phyloP scores from a whole-genome alignment of 176 grass and related monocot species.

The Echinochloa phyllopogon region DNA sequence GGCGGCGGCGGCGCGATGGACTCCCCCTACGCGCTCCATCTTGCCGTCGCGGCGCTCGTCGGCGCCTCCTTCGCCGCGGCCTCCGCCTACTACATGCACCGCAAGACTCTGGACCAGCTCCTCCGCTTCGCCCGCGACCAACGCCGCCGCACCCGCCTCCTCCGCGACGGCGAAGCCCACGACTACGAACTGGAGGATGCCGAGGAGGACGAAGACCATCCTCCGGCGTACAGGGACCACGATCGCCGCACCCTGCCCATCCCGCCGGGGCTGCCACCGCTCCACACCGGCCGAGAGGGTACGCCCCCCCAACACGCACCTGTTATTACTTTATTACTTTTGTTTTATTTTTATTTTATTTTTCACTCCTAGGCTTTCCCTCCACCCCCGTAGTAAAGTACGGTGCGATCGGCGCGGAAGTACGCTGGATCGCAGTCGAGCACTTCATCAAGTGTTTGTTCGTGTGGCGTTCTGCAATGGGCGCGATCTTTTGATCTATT shows the following conservation, averaged over 20 bases:
- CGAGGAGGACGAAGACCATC: slow-evolving; percentile 29
- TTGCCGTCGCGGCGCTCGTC: slow-evolving; percentile 81
- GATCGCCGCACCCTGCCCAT: slow-evolving; percentile 63
- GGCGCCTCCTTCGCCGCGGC: slow-evolving; percentile 88
- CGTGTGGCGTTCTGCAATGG: not conserved
- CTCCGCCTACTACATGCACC: slow-evolving; percentile 95
- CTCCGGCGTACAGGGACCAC: slow-evolving; percentile 32
- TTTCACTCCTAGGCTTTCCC: not conserved
- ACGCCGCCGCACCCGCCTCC: slow-evolving; percentile 36
- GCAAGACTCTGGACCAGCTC: slow-evolving; percentile 76
- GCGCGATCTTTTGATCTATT: not conserved
- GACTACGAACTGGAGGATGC: slow-evolving; percentile 17
- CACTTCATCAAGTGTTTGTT: not conserved
- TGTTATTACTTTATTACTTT: not conserved
- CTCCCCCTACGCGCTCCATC: slow-evolving; percentile 69
- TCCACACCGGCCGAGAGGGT: slow-evolving; percentile 80
- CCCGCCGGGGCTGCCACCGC: slow-evolving; percentile 68
- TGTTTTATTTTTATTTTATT: not conserved
- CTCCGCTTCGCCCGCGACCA: slow-evolving; percentile 78
- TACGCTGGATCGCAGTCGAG: not conserved
- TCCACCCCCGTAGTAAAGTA: not conserved
- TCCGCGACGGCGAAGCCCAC: slow-evolving; percentile 27
- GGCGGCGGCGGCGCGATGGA: slow-evolving; percentile 62
- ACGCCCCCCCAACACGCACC: not conserved
- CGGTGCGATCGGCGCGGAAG: not conserved